phyloP scores from a whole-genome alignment of 495 filamentous ascomycete genomes.

The Tuber borchii region DNA sequence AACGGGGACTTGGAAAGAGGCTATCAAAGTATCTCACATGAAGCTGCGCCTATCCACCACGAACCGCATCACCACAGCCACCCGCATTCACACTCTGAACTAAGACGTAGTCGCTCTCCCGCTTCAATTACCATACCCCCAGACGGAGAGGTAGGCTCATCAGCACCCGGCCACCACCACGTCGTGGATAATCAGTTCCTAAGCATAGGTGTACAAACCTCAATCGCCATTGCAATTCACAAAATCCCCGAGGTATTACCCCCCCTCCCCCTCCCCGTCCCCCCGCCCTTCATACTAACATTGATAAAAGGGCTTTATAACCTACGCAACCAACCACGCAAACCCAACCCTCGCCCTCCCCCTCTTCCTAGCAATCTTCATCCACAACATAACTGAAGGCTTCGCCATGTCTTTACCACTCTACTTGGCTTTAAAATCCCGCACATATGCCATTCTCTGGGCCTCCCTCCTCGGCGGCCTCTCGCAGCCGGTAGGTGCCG shows the following conservation, averaged over 20 bases:
- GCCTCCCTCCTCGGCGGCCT: slow-evolving; percentile 75
- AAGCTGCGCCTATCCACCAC: slow-evolving; percentile 29
- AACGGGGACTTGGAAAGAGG: neutral
- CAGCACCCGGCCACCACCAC: slow-evolving; percentile 63
- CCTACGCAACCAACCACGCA: slow-evolving; percentile 95
- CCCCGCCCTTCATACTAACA: slow-evolving; percentile 3
- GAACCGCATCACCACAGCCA: slow-evolving; percentile 23
- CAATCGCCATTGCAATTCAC: slow-evolving; percentile 88
- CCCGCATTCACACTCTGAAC: neutral
- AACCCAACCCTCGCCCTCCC: slow-evolving; percentile 78
- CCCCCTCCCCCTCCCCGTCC: neutral
- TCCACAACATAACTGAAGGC: slow-evolving; percentile 96
- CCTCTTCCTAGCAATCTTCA: slow-evolving; percentile 90
- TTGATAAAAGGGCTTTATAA: slow-evolving; percentile 68
- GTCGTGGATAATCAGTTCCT: slow-evolving; percentile 93
- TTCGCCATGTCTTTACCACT: slow-evolving; percentile 89
- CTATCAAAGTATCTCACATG: neutral
- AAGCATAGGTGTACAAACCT: slow-evolving; percentile 85
- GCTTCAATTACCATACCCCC: neutral
- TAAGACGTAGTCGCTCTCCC: neutral
- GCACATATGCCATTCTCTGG: slow-evolving; percentile 75
- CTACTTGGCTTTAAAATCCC: slow-evolving; percentile 74
- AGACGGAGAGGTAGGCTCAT: slow-evolving; percentile 14
- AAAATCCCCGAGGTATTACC: slow-evolving; percentile 69
- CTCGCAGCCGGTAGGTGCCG: slow-evolving; percentile 79